Evolutionary conservation across 306 rosid genomes (phyloP), one percentile per base, ranked within the genome.

Genomic region (Acacia acuminata): DNA sequence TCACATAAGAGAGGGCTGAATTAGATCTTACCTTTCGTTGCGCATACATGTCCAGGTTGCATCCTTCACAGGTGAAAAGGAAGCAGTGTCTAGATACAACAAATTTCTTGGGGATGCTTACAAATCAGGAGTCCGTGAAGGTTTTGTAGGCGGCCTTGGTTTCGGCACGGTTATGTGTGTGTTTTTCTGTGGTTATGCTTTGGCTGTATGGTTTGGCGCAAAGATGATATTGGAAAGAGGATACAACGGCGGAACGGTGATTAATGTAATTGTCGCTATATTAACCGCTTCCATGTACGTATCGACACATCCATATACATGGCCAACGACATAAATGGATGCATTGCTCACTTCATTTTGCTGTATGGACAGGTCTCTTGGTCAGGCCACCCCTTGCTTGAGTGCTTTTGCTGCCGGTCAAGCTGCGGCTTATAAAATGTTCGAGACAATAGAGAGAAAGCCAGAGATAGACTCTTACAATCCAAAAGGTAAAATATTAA

Each of bases 391-490:
- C 65, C 94, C 97, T 8, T 88, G 90, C 88, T 51, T 91, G 82
- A 87, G 93, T 71, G 95, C 97, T 63, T 91, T 91, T 56, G 97
- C 92, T 66, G 89, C 94, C 14, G 97, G 97, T 70, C 91, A 90
- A 86, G 97, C 97, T 76, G 96, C 97, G 55, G 97, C 97, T 4
- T 93, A 82, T 81, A 93, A 93, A 79, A 93, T 93, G 97, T 93
- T 93, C 64, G 86, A 86, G 86, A 91, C 96, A 34, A 93, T 93
- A 43, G 77, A 86, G 81, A 91, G 97, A 75, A 90, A 77, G 79
- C 97, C 97, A 58, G 89, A 86, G 73, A 93, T 91, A 44, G 96
- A 93, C 83, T 80, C 91, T 45, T 88, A 78, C 79, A 90, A 91
- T 72, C 76, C 84, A 14, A 88, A 34, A 12, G 97, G 97, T 22